A percentile compares a stretch with the other conserved stretches of the same genome.
Conservation (phyloP, 768 basidiomycete genomes). For the Suillus americanus region DNA sequence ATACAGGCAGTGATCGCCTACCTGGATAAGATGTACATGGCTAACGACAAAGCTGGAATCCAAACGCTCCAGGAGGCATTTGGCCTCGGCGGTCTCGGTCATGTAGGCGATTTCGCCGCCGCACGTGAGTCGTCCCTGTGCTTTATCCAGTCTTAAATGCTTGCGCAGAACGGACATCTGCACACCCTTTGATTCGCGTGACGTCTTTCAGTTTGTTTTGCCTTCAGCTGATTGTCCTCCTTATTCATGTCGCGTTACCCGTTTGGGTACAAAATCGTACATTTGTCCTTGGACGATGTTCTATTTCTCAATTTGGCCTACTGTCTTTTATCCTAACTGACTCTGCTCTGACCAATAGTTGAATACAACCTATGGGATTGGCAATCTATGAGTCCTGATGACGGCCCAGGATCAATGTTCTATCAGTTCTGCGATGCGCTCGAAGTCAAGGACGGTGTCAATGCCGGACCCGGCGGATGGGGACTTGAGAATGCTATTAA, state of each 20-base stretch:
- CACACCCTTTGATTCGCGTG: not conserved
- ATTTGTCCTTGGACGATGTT: not conserved
- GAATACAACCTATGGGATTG: constrained; percentile 53
- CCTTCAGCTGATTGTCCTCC: not conserved
- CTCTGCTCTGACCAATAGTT: constrained; percentile 22
- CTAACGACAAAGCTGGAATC: constrained; percentile 44
- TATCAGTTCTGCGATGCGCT: constrained; percentile 41
- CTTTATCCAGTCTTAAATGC: not conserved
- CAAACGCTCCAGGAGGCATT: constrained; percentile 55
- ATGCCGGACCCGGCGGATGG: constrained; percentile 52
- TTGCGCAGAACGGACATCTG: not conserved
- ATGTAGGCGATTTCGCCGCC: constrained; percentile 67
- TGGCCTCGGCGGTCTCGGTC: constrained; percentile 53
- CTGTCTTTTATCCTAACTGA: not conserved
- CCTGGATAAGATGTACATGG: constrained; percentile 56
- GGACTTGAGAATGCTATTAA: constrained; percentile 59
- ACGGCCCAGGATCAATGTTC: constrained; percentile 38
- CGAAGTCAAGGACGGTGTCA: constrained; percentile 37
- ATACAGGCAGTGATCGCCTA: constrained; percentile 61
- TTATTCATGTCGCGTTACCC: not conserved
- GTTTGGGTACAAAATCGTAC: not conserved
- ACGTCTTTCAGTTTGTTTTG: not conserved
- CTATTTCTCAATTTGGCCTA: not conserved
- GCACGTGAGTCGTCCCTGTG: constrained; percentile 38
- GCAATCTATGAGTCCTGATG: constrained; percentile 56